phyloP scores from a whole-genome alignment of 202 grass and related monocot genomes.

The Alloteropsis angusta region DNA sequence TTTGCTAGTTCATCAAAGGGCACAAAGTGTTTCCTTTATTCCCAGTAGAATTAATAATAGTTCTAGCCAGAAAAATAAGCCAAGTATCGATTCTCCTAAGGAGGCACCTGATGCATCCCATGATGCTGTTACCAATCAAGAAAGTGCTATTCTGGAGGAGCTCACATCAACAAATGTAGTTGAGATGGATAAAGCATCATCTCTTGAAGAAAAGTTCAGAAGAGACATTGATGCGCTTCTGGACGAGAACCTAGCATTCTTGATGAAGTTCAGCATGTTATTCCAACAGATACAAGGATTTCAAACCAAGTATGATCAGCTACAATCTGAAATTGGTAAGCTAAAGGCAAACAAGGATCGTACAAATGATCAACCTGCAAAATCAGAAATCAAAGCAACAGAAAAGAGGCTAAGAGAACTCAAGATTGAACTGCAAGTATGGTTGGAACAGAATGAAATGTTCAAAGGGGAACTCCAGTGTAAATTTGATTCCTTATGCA shows the following conservation, averaged over 20 bases:
- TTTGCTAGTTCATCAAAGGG: slow-evolving; percentile 30
- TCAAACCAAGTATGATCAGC: slow-evolving; percentile 41
- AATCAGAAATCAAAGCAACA: slow-evolving; percentile 7
- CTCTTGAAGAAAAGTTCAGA: slow-evolving; percentile 74
- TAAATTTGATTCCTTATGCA: slow-evolving; percentile 50
- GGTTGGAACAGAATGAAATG: slow-evolving; percentile 75
- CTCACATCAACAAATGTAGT: slow-evolving; percentile 3
- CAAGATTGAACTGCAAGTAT: slow-evolving; percentile 71
- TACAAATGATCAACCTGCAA: neutral
- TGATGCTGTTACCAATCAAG: neutral
- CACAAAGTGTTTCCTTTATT: slow-evolving; percentile 18
- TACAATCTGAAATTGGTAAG: slow-evolving; percentile 31
- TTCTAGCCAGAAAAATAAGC: slow-evolving; percentile 4
- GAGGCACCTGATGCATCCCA: slow-evolving; percentile 24
- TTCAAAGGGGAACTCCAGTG: slow-evolving; percentile 64
- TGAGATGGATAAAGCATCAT: slow-evolving; percentile 16
- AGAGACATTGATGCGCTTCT: slow-evolving; percentile 55
- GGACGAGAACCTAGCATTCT: slow-evolving; percentile 78
- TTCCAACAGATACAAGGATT: slow-evolving; percentile 69
- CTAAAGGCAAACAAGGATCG: slow-evolving; percentile 15
- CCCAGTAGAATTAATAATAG: slow-evolving; percentile 5
- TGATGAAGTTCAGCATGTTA: slow-evolving; percentile 63
- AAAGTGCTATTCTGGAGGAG: slow-evolving; percentile 15
- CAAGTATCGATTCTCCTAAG: neutral
- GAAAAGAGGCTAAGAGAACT: slow-evolving; percentile 51